Base-by-base conservation (phyloP, 345 rosid genomes). In the Eucalyptus sp. region DNA sequence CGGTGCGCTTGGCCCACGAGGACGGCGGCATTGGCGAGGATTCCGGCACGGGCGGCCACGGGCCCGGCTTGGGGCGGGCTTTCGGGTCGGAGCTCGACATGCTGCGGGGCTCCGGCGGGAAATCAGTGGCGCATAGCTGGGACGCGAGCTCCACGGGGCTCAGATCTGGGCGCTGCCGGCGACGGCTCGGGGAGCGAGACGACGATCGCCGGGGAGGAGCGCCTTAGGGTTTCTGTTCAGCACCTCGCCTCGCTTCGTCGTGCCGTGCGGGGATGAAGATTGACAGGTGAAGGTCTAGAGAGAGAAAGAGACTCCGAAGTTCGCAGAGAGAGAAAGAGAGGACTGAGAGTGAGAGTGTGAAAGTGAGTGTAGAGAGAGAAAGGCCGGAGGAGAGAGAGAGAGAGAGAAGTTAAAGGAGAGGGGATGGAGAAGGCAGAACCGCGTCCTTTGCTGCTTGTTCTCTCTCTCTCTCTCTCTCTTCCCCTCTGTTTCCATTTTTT, bases 1-100 rank as follows among this genome's bases (percentile, higher is more conserved):
- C 99, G 54, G 98, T 98, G 88, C 94, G 91, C 90, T 96, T 96
- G 13, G 99, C 99, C 99, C 99, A 98, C 3, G 99, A 92, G 88
- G 99, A 93, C 7, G 98, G 98, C 89, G 98, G 97, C 93, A 95
- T 88, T 88, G 98, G 91, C n/a, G 98, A 90, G 3, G 98, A 90
- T 33, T 95, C 99, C 13, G 98, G 97, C 81, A 93, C 88, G 5
- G 98, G 97, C 2, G 95, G 98, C 96, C 96, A 95, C 5, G 96
- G 91, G 56, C 95, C 97, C 5, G 95, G 97, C 88, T 94, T 94
- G 41, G 97, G 90, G 17, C 98, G 93, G 92, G 94, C 20, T 92
- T 96, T 96, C 17, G 95, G 93, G 93, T 94, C 96, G 92, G 97
- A 90, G 88, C 87, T 92, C 31, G 99, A 92, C 99, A 97, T 98